Evolutionary conservation across 768 basidiomycete species (phyloP), one percentile per base, ranked within the genome.

Genomic region (Arthromyces matolae): DNA sequence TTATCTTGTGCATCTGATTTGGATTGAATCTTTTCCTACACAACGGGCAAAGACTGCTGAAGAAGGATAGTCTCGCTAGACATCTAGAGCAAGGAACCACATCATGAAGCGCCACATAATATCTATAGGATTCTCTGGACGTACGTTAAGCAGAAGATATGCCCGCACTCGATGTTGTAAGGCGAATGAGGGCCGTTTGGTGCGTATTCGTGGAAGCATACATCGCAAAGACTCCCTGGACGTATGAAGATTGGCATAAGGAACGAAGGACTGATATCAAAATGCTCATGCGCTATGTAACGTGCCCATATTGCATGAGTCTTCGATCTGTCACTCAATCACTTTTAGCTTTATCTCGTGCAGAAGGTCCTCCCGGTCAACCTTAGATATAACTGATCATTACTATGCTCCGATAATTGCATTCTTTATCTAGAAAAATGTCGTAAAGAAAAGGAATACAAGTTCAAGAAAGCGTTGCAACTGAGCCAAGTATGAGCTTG

Each of bases 151-250:
- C 85, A 88, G 70, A 88, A 86, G 29, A 84, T 74, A 64, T 87
- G 84, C 31, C 86, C 86, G 56, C 86, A 89, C 19, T 80, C 74
- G 51, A 88, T 86, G n/a, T 76, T 80, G 63, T 86, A 79, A 9
- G 85, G 85, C 44, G 75, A 67, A 60, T 75, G 72, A 28, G 71
- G 60, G 16, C 67, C 69, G 28, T 75, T 67, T 66, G 75, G 78
- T 33, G 72, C 62, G 61, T 84, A 88, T 19, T 69, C 69, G 47
- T 84, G 81, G 49, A 84, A 71, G 64, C 86, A 88, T 54, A 88
- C 79, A 63, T 88, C 86, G 70, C 86, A 88, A 48, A 72, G 74
- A 56, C 83, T 86, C 23, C 79, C 74, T 3, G 82, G 72, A 64
- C 86, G 82, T 24, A 85, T 44, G 43, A 34, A 69, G 51, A 84